Evolutionary conservation across 2,329 filamentous ascomycete genomes (phyloP), one percentile per base, ranked within the genome.

Genomic region (Huntiella bhutanensis): DNA sequence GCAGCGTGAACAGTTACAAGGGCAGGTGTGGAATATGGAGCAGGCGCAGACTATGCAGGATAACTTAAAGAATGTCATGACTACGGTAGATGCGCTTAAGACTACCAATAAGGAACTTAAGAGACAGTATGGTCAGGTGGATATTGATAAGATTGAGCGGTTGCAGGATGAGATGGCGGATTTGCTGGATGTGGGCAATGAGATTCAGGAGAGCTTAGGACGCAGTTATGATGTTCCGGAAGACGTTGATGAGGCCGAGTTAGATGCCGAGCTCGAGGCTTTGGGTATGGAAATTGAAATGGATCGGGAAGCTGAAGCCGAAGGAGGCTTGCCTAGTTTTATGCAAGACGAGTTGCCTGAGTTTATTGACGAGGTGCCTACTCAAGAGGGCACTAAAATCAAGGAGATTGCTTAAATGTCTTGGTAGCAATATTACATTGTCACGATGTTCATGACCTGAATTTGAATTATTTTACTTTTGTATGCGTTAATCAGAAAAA

Each of bases 141-240:
- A 98, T 58, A 80, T 98, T 46, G 91, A 96, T 63, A 86, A 93
- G 71, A 96, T 98, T 55, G 91, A 98, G 71, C 72, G 81, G 54
- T 74, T 98, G 71, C 88, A 98, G 72, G 91, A 98, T 60, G 88
- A 98, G 65, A 96, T 98, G 91, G 87, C 87, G 4, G 91, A 98
- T 63, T 62, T 98, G 56, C 83, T 98, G 75, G 91, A 98, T 58
- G 80, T 95, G 51, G 88, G 91, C 3, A 96, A 96, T 62, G 91
- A 98, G 62, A 98, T 98, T 50, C 86, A 98, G 64, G 91, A 96
- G 65, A 87, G 82, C 53, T 80, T 98, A 48, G 80, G 82, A 51
- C 66, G 91, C 52, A 83, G 82, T 54, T 98, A 98, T 62, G 88
- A 96, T 59, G 73, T 98, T 33, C 91, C 91, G 0, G 91, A 98